Percentiles rank a stretch among this genome's conserved stretches.
phyloP scores from a whole-genome alignment of 164 flowering plant species.

The Cinnamomum chago region DNA sequence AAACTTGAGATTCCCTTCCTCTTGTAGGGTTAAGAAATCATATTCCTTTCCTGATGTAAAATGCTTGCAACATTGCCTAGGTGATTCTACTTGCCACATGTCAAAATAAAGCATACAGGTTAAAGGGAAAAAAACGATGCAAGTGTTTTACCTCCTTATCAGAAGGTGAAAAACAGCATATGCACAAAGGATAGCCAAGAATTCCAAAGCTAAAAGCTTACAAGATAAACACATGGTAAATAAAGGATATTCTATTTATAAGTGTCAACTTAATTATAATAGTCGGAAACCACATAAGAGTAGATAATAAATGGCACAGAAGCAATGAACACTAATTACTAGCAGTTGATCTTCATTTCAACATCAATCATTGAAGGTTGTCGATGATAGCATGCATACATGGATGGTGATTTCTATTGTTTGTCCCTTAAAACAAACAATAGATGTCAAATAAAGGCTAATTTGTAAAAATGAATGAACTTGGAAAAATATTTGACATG shows the following conservation, averaged over 20 bases:
- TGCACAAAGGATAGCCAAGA: not conserved
- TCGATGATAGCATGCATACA: not conserved
- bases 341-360: not conserved
- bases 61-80: constrained; percentile 20
- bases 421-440: not conserved
- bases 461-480: not conserved
- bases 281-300: not conserved
- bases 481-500: not conserved
- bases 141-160: not conserved
- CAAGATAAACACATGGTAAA: too few species aligned
- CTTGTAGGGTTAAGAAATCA: constrained; percentile 18
- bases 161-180: not conserved
- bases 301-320: not conserved
- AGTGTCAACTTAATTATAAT: too few species aligned
- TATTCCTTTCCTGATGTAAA: constrained; percentile 19
- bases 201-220: too few species aligned
- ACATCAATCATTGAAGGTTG: not conserved
- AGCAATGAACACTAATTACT: not conserved
- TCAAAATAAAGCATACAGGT: constrained; percentile 9
- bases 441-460: not conserved
- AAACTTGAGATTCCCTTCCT: constrained; percentile 32
- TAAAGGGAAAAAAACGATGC: not conserved
- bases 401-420: not conserved
- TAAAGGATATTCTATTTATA: too few species aligned
- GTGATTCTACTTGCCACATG: constrained; percentile 30